These are phyloP conservation scores for Lasiosphaeria hispida DNA, from an alignment of 495 filamentous ascomycete genomes.

Conservation along the genomic window DNA sequence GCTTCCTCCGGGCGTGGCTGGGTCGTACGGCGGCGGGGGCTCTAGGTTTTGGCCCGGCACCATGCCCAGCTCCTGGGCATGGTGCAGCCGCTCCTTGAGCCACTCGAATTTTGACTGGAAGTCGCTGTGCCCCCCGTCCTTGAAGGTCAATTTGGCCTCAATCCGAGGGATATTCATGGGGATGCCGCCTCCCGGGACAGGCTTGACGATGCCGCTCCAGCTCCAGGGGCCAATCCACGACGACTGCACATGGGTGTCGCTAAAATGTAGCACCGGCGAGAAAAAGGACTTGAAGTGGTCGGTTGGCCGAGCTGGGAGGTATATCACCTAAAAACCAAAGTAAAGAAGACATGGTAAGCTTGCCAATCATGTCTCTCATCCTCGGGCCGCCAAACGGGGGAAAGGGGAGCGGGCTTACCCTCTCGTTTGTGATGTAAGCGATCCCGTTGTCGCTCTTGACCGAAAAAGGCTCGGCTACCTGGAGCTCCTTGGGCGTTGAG, in stretches of 20 bases:
- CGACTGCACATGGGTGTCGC: constrained; percentile 84
- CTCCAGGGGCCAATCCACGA: constrained; percentile 96
- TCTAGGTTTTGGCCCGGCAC: constrained; percentile 59
- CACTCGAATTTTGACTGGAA: constrained; percentile 81
- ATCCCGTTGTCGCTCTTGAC: constrained; percentile 48
- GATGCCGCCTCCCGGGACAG: constrained; percentile 82
- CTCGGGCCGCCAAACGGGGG: neutral
- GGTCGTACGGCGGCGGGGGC: constrained; percentile 79
- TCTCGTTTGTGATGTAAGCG: constrained; percentile 86
- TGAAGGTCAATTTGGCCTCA: constrained; percentile 82
- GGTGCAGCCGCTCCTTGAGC: constrained; percentile 76
- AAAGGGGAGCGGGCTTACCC: constrained; percentile 52
- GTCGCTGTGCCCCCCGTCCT: constrained; percentile 91
- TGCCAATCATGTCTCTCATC: neutral
- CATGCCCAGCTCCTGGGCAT: constrained; percentile 69
- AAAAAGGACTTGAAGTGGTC: constrained; percentile 81
- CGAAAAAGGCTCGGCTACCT: constrained; percentile 42
- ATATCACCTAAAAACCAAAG: constrained; percentile 66
- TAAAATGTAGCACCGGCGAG: constrained; percentile 76
- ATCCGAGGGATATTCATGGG: constrained; percentile 68
- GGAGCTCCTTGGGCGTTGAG: constrained; percentile 43
- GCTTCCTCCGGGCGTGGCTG: constrained; percentile 26
- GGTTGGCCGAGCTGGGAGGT: constrained; percentile 71
- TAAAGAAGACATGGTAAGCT: constrained; percentile 16
- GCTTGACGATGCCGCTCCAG: constrained; percentile 77